Conservation (phyloP, 2,329 filamentous ascomycete genomes). For the Xylaria multiplex region DNA sequence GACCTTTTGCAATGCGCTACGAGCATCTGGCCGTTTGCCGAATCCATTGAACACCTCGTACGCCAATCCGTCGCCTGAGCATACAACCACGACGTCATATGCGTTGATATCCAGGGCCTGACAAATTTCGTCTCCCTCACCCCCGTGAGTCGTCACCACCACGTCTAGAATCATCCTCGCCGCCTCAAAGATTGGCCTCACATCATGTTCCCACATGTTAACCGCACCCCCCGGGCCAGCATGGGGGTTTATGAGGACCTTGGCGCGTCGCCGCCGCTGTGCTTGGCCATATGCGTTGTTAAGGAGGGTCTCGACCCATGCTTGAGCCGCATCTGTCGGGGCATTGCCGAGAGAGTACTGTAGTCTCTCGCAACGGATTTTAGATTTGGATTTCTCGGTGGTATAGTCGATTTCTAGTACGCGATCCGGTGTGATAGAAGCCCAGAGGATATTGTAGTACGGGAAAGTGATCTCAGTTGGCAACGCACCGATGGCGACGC, state of each 20-base stretch:
- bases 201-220: constrained; percentile 77
- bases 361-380: constrained; percentile 69
- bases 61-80: constrained; percentile 90
- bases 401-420: constrained; percentile 78
- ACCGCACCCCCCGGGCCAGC: constrained; percentile 82
- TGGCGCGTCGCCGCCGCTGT: constrained; percentile 78
- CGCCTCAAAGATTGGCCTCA: constrained; percentile 83
- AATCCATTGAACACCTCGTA: constrained; percentile 97
- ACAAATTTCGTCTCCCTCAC: constrained; percentile 82
- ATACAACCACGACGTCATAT: constrained; percentile 87
- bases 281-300: constrained; percentile 75
- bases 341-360: constrained; percentile 63
- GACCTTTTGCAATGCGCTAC: constrained; percentile 76
- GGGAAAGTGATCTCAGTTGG: constrained; percentile 62
- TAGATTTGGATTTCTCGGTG: constrained; percentile 64
- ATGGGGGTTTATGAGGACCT: constrained; percentile 90
- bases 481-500: constrained; percentile 40
- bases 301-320: constrained; percentile 74
- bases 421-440: constrained; percentile 62
- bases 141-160: constrained; percentile 74
- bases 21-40: constrained; percentile 78
- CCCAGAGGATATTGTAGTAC: constrained; percentile 87
- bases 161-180: constrained; percentile 81
- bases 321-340: constrained; percentile 58
- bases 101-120: constrained; percentile 78